These are phyloP conservation scores for Cladosporium sp. DNA, from an alignment of 2,329 filamentous ascomycete genomes.

Conservation along the genomic window DNA sequence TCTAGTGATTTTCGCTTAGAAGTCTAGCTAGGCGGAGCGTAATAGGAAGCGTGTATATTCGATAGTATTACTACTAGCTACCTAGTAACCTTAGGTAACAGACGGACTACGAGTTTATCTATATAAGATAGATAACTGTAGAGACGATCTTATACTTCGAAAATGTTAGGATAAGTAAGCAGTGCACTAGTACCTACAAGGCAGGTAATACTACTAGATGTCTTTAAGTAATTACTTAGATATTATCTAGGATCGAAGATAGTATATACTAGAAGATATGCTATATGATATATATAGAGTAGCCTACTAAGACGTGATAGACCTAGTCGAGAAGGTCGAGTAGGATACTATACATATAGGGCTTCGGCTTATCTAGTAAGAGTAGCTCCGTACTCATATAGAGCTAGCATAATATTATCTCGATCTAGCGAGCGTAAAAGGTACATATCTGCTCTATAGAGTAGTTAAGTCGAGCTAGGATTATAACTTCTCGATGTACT, in stretches of 20 bases:
- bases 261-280: conserved; percentile 19
- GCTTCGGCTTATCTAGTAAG: background rate
- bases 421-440: background rate
- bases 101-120: background rate
- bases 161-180: conserved; percentile 3
- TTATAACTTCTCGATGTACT: background rate
- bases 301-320: background rate
- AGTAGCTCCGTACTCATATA: background rate
- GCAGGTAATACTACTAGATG: conserved; percentile 13
- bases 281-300: background rate
- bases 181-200: conserved; percentile 8
- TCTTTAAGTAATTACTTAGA: conserved; percentile 14
- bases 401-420: background rate
- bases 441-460: background rate
- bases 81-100: conserved; percentile 1
- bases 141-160: background rate
- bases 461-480: background rate
- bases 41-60: conserved; percentile 16
- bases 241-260: conserved; percentile 9
- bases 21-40: conserved; percentile 17
- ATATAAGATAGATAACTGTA: background rate
- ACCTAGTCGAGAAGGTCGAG: background rate
- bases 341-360: background rate
- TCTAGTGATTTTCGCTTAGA: conserved; percentile 22
- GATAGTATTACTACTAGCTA: conserved; percentile 16